Evolutionary conservation across 1,139 yeast species (phyloP).

Genomic region (Scheffersomyces parashehatae): DNA sequence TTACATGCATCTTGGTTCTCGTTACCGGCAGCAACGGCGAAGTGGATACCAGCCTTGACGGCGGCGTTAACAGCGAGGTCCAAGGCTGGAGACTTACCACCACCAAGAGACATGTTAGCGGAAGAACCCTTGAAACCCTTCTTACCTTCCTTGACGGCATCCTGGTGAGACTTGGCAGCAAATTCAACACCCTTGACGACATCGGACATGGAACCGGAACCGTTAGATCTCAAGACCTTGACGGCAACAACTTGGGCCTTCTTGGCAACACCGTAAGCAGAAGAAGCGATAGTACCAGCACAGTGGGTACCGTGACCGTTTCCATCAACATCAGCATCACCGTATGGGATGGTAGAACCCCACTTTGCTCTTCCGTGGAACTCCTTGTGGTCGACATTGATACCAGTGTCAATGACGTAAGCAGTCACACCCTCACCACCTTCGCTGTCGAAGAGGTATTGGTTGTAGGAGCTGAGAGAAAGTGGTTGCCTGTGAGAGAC

Average conservation of each 20-base stretch:
- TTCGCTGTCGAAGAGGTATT: slow-evolving; percentile 76
- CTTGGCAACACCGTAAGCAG: slow-evolving; percentile 77
- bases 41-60: slow-evolving; percentile 74
- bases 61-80: slow-evolving; percentile 86
- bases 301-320: slow-evolving; percentile 95
- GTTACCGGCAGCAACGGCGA: slow-evolving; percentile 90
- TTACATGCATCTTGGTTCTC: slow-evolving; percentile 84
- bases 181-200: slow-evolving; percentile 80
- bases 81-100: slow-evolving; percentile 80
- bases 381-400: slow-evolving; percentile 76
- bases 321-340: slow-evolving; percentile 83
- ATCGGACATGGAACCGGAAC: slow-evolving; percentile 80
- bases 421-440: slow-evolving; percentile 95
- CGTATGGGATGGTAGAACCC: slow-evolving; percentile 89
- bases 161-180: slow-evolving; percentile 66
- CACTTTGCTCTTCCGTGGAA: slow-evolving; percentile 91
- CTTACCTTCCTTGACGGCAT: slow-evolving; percentile 54
- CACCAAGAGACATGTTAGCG: slow-evolving; percentile 90
- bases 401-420: slow-evolving; percentile 92
- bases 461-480: slow-evolving; percentile 77
- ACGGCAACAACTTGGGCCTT: slow-evolving; percentile 74
- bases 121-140: slow-evolving; percentile 81
- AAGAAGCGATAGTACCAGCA: slow-evolving; percentile 82
- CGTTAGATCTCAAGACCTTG: slow-evolving; percentile 73
- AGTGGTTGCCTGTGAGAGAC: slow-evolving; percentile 83